Percentiles rank a stretch among this genome's conserved stretches.
These are phyloP conservation scores for Cystofilobasidium ferigula DNA, from an alignment of 768 basidiomycete species.

Conservation along the genomic window DNA sequence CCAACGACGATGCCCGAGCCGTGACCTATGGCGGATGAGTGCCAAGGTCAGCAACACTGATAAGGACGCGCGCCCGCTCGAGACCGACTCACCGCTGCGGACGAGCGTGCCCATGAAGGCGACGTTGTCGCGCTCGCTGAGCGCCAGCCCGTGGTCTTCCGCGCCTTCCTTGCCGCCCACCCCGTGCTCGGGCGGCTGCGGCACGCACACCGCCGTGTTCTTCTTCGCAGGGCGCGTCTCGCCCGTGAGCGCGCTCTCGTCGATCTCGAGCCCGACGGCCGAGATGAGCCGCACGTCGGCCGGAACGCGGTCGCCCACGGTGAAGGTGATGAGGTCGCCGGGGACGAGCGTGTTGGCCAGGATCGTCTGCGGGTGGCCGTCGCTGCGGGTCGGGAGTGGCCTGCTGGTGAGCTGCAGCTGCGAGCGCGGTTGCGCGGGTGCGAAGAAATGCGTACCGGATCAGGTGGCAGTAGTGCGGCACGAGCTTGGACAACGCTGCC, in stretches of 20 bases:
- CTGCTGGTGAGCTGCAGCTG: background rate
- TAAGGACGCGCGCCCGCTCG: background rate
- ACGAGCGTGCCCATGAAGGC: conserved; percentile 95
- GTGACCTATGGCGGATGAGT: conserved; percentile 39
- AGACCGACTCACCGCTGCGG: conserved; percentile 47
- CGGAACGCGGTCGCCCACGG: conserved; percentile 87
- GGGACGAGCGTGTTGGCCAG: conserved; percentile 92
- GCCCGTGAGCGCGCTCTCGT: conserved; percentile 89
- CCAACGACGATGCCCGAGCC: conserved; percentile 80
- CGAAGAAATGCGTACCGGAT: conserved; percentile 45
- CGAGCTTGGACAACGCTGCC: conserved; percentile 65
- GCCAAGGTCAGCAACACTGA: background rate
- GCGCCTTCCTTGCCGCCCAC: conserved; percentile 33
- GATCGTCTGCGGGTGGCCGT: conserved; percentile 55
- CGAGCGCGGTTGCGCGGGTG: background rate
- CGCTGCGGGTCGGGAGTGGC: background rate
- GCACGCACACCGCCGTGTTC: conserved; percentile 46
- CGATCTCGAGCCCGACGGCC: conserved; percentile 77
- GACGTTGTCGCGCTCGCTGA: conserved; percentile 61
- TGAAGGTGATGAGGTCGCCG: conserved; percentile 78
- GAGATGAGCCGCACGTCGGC: conserved; percentile 75
- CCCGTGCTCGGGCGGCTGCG: too few relatives aligned
- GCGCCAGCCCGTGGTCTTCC: too few relatives aligned
- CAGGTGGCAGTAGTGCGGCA: conserved; percentile 90
- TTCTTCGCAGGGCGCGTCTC: conserved; percentile 79